These are phyloP conservation scores for Suillus bovinus DNA, from an alignment of 768 basidiomycete species.

Conservation along the genomic window DNA sequence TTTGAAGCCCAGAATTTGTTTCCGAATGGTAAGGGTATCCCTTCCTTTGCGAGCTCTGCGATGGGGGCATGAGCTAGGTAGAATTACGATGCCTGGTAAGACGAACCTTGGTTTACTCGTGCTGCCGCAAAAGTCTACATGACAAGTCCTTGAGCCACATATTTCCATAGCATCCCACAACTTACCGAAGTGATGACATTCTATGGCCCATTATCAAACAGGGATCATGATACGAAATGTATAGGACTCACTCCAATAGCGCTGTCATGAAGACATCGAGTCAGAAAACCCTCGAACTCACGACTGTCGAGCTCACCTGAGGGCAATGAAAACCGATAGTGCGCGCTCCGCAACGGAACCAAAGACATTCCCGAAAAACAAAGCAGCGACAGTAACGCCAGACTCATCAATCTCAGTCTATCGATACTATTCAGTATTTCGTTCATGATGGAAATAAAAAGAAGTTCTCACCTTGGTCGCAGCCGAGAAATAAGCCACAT, in stretches of 20 bases:
- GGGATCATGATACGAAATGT: not conserved
- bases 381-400: constrained; percentile 54
- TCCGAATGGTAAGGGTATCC: constrained; percentile 57
- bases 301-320: constrained; percentile 40
- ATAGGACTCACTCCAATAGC: constrained; percentile 33
- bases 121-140: constrained; percentile 51
- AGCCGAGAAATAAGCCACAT: constrained; percentile 56
- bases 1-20: constrained; percentile 63
- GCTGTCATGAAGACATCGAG: constrained; percentile 20
- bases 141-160: not conserved
- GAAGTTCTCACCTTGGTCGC: constrained; percentile 23
- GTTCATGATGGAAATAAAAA: too few species aligned
- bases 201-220: constrained; percentile 7
- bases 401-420: constrained; percentile 46
- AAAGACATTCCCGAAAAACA: constrained; percentile 65
- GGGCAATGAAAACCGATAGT: constrained; percentile 54
- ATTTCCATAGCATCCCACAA: not conserved
- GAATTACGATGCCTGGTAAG: not conserved
- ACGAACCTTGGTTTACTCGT: constrained; percentile 51
- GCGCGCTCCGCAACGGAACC: constrained; percentile 52
- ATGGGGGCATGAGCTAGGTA: not conserved
- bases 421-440: not conserved
- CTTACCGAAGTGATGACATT: constrained; percentile 36
- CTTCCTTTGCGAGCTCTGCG: constrained; percentile 60
- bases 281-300: not conserved